Conservation (phyloP, 495 filamentous ascomycete genomes). For the Bryoglossum gracile region DNA sequence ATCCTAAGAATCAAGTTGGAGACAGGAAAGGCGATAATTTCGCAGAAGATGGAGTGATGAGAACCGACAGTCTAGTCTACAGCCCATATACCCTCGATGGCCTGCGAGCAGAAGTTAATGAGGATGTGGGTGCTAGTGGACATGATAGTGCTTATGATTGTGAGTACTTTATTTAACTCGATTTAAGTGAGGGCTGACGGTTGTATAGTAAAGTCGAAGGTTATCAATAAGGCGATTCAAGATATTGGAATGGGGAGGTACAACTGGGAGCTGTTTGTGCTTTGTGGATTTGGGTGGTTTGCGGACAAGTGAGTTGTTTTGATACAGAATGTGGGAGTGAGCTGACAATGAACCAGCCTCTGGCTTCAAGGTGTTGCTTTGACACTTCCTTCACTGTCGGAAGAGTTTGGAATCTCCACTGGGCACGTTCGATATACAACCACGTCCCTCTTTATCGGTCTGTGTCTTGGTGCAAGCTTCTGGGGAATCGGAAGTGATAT, state of each 20-base stretch:
- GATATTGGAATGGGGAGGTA: slow-evolving; percentile 87
- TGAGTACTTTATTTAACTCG: slow-evolving; percentile 24
- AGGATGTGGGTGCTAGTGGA: slow-evolving; percentile 31
- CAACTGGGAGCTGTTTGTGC: slow-evolving; percentile 75
- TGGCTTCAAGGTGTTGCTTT: slow-evolving; percentile 64
- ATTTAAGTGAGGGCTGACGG: slow-evolving; percentile 19
- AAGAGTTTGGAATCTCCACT: slow-evolving; percentile 54
- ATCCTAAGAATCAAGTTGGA: background rate
- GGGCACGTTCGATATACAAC: slow-evolving; percentile 47
- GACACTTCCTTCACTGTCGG: slow-evolving; percentile 61
- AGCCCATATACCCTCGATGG: slow-evolving; percentile 44
- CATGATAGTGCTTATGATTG: slow-evolving; percentile 44
- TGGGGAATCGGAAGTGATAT: slow-evolving; percentile 77
- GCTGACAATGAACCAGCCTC: slow-evolving; percentile 29
- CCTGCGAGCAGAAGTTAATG: slow-evolving; percentile 36
- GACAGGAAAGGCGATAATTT: slow-evolving; percentile 16
- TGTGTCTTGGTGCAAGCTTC: slow-evolving; percentile 66
- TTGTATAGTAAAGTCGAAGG: slow-evolving; percentile 43
- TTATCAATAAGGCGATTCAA: slow-evolving; percentile 68
- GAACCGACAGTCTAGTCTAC: slow-evolving; percentile 36
- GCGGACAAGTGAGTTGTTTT: slow-evolving; percentile 42
- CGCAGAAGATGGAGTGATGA: slow-evolving; percentile 28
- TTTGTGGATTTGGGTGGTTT: slow-evolving; percentile 77
- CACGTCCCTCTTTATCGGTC: slow-evolving; percentile 46
- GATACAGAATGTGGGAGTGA: background rate